Evolutionary conservation across 257 asterid genomes (phyloP), one percentile per base, ranked within the genome.

Genomic region (Penstemon barbatus): DNA sequence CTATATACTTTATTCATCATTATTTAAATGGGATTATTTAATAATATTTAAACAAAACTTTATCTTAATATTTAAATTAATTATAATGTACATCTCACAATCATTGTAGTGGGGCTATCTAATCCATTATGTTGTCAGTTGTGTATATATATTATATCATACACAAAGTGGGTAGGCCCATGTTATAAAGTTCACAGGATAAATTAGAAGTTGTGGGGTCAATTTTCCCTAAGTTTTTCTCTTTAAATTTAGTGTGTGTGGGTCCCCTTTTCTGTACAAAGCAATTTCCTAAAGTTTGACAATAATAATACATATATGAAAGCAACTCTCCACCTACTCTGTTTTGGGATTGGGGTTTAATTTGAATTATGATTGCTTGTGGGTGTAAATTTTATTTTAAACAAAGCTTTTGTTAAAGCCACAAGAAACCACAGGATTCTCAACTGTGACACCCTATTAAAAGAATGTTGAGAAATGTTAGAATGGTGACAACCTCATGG

Each of bases 251-350:
- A 80, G 84, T 82, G 83, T 81, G 2, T 44, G 83, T 79, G 69
- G 88, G 72, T 81, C 72, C 82, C n/a, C 12, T 2, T 15, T 43
- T 62, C 61, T 63, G 70, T 73, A 15, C 74, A 86, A 87, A 82
- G 84, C 81, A 74, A 81, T 74, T 82, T 13, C 81, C 84, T 77
- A 83, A 85, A 81, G 54, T 80, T 84, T 81, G 87, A 89, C 82
- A 84, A 81, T 78, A 84, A 81, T 85, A 59, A 77, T 75, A 75
- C 81, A 81, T 74, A 79, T 74, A 68, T 69, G 95, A 84, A 83
- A 78, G 88, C 85, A 72, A 82, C 90, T 74, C 61, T 59, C 75
- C 81, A 86, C 81, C 81, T 15, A 68, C 75, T 68, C 68, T 53
- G 52, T 49, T 49, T 49, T 45, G 0, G 33, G 33, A 25, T 25